Evolutionary conservation across 2,329 filamentous ascomycete genomes (phyloP).

Genomic region (Emmonsiellopsis sp.): DNA sequence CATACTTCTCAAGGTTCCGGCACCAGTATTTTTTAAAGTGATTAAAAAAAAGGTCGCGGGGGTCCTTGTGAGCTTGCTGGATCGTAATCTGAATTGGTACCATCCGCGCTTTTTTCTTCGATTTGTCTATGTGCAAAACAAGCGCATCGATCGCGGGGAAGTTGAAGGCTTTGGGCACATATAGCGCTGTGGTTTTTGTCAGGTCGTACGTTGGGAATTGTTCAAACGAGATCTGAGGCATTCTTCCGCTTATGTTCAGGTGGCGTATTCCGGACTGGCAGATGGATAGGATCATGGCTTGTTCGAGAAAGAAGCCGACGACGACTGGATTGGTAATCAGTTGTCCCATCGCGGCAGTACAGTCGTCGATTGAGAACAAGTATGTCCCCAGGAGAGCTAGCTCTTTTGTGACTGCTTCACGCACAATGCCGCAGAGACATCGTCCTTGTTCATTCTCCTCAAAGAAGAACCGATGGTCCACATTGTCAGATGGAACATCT

Average conservation of each 20-base stretch:
- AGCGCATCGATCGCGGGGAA: not conserved
- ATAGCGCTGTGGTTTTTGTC: not conserved
- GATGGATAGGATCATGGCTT: not conserved
- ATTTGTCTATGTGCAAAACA: not conserved
- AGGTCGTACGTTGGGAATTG: not conserved
- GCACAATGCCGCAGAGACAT: not conserved
- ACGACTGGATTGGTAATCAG: too few relatives aligned
- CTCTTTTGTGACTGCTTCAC: not conserved
- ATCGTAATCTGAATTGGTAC: not conserved
- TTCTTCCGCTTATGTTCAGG: not conserved
- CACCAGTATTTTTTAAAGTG: not conserved
- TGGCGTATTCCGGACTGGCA: not conserved
- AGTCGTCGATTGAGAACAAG: not conserved
- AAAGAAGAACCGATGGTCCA: slow-evolving; percentile 1
- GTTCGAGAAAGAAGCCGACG: not conserved
- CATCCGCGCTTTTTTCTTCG: not conserved
- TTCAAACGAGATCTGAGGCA: not conserved
- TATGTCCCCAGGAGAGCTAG: not conserved
- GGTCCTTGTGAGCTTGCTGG: not conserved
- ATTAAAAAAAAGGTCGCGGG: not conserved
- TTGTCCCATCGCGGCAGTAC: not conserved
- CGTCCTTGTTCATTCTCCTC: not conserved
- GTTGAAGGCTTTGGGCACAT: not conserved
- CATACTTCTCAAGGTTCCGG: not conserved
- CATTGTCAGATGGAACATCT: not conserved